Percentiles rank a stretch among this genome's conserved stretches.
These are phyloP conservation scores for Naganishia antarctica DNA, from an alignment of 768 basidiomycete genomes.

Conservation along the genomic window DNA sequence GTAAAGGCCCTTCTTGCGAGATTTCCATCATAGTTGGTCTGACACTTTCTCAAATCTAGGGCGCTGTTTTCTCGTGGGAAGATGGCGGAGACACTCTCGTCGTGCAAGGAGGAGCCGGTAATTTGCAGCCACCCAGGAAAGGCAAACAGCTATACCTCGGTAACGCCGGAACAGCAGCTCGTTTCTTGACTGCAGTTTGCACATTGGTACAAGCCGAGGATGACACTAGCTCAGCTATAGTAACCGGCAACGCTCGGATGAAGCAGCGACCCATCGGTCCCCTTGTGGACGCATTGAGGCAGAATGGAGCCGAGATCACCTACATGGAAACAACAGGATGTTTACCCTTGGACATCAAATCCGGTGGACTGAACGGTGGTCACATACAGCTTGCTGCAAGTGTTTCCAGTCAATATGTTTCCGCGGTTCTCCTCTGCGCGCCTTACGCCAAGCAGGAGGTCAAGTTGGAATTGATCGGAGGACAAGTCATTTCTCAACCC, in stretches of 20 bases:
- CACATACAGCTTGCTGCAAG: conserved; percentile 82
- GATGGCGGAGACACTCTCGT: conserved; percentile 93
- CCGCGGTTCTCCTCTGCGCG: conserved; percentile 90
- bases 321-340: conserved; percentile 78
- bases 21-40: not conserved
- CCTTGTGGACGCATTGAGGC: conserved; percentile 77
- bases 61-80: conserved; percentile 89
- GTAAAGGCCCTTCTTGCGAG: conserved; percentile 50
- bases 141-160: conserved; percentile 90
- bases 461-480: conserved; percentile 82
- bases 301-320: conserved; percentile 71
- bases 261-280: conserved; percentile 97
- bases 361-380: conserved; percentile 71
- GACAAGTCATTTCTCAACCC: conserved; percentile 93
- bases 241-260: conserved; percentile 98
- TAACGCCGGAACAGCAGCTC: conserved; percentile 95
- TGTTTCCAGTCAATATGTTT: conserved; percentile 97
- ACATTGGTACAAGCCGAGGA: conserved; percentile 62
- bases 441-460: conserved; percentile 83
- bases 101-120: conserved; percentile 78
- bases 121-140: conserved; percentile 65
- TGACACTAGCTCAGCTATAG: conserved; percentile 58
- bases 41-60: conserved; percentile 53
- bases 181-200: conserved; percentile 95
- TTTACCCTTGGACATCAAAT: conserved; percentile 68